Conservation (phyloP, 768 basidiomycete species). For the Ramaria sp. region DNA sequence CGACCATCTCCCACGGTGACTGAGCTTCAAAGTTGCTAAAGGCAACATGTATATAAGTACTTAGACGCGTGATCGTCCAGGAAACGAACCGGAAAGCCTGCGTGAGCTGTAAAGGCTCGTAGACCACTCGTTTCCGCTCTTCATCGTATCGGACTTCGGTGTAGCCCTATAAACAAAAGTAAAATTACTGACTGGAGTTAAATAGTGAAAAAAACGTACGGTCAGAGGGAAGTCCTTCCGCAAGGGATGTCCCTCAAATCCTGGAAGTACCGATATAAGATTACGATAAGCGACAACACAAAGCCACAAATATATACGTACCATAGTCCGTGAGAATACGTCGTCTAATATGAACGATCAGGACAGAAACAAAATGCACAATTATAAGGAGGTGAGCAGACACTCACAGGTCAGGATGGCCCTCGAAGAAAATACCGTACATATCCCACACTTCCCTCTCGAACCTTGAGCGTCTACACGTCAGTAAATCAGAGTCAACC, state of each 20-base stretch:
- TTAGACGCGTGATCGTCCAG: neutral
- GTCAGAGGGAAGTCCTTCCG: conserved; percentile 98
- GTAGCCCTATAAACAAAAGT: conserved; percentile 60
- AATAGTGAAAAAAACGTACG: conserved; percentile 28
- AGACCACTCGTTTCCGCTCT: conserved; percentile 93
- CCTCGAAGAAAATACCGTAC: conserved; percentile 92
- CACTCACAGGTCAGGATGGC: conserved; percentile 90
- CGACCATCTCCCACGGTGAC: conserved; percentile 94
- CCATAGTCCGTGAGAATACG: conserved; percentile 98
- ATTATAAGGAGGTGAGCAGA: neutral
- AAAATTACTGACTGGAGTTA: neutral
- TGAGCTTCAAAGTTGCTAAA: conserved; percentile 84
- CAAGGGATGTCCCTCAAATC: conserved; percentile 94
- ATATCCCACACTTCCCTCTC: conserved; percentile 98
- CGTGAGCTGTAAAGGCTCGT: conserved; percentile 94
- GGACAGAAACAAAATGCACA: conserved; percentile 7
- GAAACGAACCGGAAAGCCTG: conserved; percentile 85
- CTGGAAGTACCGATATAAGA: conserved; percentile 25
- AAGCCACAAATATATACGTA: conserved; percentile 17
- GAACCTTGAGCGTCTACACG: conserved; percentile 44
- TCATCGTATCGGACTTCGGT: conserved; percentile 97
- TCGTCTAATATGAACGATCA: conserved; percentile 40
- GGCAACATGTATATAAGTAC: conserved; percentile 3
- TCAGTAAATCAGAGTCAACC: neutral
- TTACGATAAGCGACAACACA: neutral